phyloP scores from a whole-genome alignment of 2,329 filamentous ascomycete species.

The Stachybotrys chartarum region DNA sequence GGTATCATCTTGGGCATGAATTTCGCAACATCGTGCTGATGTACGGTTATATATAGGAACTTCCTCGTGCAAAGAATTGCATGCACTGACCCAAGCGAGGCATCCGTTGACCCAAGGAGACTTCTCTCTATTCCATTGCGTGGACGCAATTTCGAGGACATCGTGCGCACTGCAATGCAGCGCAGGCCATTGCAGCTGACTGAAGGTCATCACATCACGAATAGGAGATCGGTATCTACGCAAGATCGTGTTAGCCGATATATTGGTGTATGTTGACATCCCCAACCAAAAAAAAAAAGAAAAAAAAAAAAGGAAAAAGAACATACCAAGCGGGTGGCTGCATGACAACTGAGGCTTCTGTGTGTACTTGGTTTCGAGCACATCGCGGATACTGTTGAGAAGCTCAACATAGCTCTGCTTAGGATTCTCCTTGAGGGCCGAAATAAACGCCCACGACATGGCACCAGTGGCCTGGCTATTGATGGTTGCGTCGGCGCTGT shows the following conservation, averaged over 20 bases:
- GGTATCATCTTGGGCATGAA: too few relatives aligned
- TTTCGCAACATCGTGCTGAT: too few relatives aligned
- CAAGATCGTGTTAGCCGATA: neutral
- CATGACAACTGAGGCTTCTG: conserved; percentile 96
- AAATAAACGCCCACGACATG: conserved; percentile 98
- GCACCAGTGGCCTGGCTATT: conserved; percentile 85
- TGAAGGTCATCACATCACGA: conserved; percentile 49
- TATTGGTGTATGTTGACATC: conserved; percentile 5
- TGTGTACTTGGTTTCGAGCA: conserved; percentile 76
- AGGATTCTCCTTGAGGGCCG: conserved; percentile 81
- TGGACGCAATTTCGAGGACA: too few relatives aligned
- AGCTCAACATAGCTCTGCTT: conserved; percentile 95
- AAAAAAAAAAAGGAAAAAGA: neutral
- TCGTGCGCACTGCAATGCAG: too few relatives aligned
- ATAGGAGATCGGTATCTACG: conserved; percentile 58
- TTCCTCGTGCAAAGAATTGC: too few relatives aligned
- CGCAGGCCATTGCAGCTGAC: too few relatives aligned
- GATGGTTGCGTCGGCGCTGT: conserved; percentile 83
- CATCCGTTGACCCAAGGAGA: too few relatives aligned
- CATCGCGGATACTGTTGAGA: conserved; percentile 89
- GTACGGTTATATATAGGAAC: too few relatives aligned
- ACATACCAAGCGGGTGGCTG: conserved; percentile 88
- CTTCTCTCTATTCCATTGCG: too few relatives aligned
- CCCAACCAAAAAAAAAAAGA: neutral
- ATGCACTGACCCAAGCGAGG: too few relatives aligned